Evolutionary conservation across 805 yeast genomes (phyloP).

Genomic region (Candida fluviatilis): DNA sequence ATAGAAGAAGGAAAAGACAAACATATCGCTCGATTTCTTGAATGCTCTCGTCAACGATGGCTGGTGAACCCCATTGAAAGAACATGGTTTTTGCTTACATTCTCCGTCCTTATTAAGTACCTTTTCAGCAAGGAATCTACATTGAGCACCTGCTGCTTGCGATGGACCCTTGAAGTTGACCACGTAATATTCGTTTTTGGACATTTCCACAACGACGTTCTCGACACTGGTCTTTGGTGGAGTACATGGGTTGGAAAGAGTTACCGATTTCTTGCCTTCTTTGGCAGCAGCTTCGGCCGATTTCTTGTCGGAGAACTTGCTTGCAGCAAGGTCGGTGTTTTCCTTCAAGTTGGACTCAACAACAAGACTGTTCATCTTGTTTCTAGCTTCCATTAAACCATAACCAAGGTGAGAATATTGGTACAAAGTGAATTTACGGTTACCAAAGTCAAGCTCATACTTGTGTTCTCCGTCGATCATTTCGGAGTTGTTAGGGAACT

Average conservation of each 20-base stretch:
- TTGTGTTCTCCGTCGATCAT: slow-evolving; percentile 81
- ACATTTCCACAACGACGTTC: slow-evolving; percentile 57
- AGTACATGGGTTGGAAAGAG: slow-evolving; percentile 76
- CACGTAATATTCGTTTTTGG: slow-evolving; percentile 38
- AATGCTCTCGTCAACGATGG: slow-evolving; percentile 84
- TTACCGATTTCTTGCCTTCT: slow-evolving; percentile 34
- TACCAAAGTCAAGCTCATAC: slow-evolving; percentile 76
- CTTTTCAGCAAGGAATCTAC: slow-evolving; percentile 79
- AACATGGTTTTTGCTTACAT: slow-evolving; percentile 78
- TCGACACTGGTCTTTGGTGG: slow-evolving; percentile 70
- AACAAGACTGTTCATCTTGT: slow-evolving; percentile 66
- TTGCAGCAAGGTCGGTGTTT: slow-evolving; percentile 18
- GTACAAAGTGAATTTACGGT: slow-evolving; percentile 72
- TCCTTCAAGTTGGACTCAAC: slow-evolving; percentile 46
- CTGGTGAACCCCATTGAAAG: slow-evolving; percentile 96
- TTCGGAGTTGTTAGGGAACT: slow-evolving; percentile 55
- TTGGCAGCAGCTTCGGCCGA: slow-evolving; percentile 28
- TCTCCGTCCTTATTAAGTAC: slow-evolving; percentile 78
- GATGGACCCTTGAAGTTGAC: slow-evolving; percentile 65
- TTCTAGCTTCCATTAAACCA: slow-evolving; percentile 93
- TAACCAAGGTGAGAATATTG: slow-evolving; percentile 95
- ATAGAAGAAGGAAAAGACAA: slow-evolving; percentile 89
- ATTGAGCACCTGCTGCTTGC: slow-evolving; percentile 56
- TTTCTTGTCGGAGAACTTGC: slow-evolving; percentile 20
- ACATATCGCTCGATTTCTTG: slow-evolving; percentile 70